Percentiles rank a stretch among this genome's conserved stretches.
Evolutionary conservation across 148 eudicot species (phyloP).

Genomic region (Amaranthus cruentus): DNA sequence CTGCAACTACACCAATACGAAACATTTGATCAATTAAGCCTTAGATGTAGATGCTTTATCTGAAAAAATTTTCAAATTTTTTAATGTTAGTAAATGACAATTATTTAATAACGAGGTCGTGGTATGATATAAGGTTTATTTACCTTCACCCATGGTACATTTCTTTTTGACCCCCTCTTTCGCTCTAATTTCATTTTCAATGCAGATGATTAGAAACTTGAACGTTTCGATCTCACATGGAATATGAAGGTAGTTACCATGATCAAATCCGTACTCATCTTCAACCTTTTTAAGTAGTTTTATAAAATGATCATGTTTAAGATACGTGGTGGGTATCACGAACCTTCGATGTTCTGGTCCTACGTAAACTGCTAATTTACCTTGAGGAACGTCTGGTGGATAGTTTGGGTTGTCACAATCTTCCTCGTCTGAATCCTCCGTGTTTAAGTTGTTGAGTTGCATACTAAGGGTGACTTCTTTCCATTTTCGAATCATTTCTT

Average conservation of each 20-base stretch:
- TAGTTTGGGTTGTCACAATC: constrained; percentile 57
- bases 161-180: constrained; percentile 23
- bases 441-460: constrained; percentile 23
- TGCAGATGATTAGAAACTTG: constrained; percentile 68
- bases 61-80: constrained; percentile 29
- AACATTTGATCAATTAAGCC: constrained; percentile 22
- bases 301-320: constrained; percentile 59
- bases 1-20: constrained; percentile 11
- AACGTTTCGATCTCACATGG: constrained; percentile 93
- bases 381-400: constrained; percentile 67
- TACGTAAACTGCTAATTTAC: constrained; percentile 77
- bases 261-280: constrained; percentile 90
- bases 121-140: no score
- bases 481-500: constrained; percentile 62
- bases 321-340: constrained; percentile 71
- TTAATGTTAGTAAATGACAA: neutral
- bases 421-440: constrained; percentile 63
- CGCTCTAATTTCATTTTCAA: constrained; percentile 44
- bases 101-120: neutral
- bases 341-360: constrained; percentile 78
- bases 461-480: constrained; percentile 32
- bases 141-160: neutral
- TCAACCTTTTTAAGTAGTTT: constrained; percentile 73
- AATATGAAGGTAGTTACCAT: constrained; percentile 63
- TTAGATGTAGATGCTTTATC: constrained; percentile 34